Evolutionary conservation across 2,329 filamentous ascomycete genomes (phyloP).

Genomic region (Cadophora malorum): DNA sequence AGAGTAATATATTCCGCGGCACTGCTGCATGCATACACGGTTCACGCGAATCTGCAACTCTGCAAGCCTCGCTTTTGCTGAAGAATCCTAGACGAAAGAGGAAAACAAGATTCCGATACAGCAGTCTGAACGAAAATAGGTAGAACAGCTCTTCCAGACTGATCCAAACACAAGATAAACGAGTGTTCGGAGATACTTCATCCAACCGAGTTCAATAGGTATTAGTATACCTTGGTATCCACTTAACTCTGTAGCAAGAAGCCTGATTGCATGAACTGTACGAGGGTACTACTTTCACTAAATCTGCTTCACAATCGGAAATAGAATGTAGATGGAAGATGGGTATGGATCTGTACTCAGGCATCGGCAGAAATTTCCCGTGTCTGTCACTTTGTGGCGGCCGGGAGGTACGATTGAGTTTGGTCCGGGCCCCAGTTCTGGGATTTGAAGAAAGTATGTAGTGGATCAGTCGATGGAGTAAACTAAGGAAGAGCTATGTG

Average conservation of each 20-base stretch:
- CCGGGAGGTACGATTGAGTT: slow-evolving; percentile 1
- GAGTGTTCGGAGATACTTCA: neutral
- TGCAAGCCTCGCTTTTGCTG: too few species aligned
- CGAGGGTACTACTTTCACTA: too few species aligned
- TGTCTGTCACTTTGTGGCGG: neutral
- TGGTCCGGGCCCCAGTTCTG: neutral
- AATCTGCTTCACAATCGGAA: neutral
- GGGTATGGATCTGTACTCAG: neutral
- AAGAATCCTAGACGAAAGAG: too few species aligned
- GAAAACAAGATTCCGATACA: too few species aligned
- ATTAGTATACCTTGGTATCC: neutral
- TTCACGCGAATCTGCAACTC: neutral
- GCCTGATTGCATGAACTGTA: neutral
- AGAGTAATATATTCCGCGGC: neutral
- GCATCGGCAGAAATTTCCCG: slow-evolving; percentile 15
- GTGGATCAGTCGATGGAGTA: neutral
- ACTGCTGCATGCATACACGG: neutral
- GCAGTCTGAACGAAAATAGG: too few species aligned
- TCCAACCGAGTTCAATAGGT: neutral
- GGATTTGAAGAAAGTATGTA: neutral
- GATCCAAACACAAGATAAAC: too few species aligned
- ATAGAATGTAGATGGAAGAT: too few species aligned
- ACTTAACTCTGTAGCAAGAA: neutral
- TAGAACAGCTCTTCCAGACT: too few species aligned
- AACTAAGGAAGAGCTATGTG: too few species aligned